Evolutionary conservation across 2,329 filamentous ascomycete genomes (phyloP).

Genomic region (Aspergillus terreus): DNA sequence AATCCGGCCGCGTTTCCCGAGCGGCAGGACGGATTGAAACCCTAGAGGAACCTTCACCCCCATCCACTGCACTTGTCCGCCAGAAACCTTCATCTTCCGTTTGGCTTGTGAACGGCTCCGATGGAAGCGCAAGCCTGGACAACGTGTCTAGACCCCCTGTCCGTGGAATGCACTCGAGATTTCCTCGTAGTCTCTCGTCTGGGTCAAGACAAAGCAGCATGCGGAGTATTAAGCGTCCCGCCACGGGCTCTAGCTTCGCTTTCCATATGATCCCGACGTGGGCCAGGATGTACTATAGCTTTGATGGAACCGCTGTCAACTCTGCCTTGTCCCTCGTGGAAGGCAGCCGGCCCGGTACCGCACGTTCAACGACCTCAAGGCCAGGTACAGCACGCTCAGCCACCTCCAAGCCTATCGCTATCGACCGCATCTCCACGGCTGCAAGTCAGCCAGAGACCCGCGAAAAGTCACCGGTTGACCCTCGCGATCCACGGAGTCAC

Average conservation of each 20-base stretch:
- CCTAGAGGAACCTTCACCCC: conserved; percentile 21
- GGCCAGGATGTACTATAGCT: conserved; percentile 66
- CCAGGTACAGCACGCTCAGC: conserved; percentile 27
- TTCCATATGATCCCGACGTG: conserved; percentile 46
- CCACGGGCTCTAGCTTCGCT: conserved; percentile 45
- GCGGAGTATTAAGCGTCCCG: conserved; percentile 32
- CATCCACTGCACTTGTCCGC: conserved; percentile 20
- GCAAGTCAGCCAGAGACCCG: conserved; percentile 25
- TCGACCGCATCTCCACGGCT: conserved; percentile 28
- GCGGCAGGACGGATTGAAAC: conserved; percentile 17
- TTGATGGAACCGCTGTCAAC: conserved; percentile 54
- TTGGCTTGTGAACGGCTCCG: conserved; percentile 32
- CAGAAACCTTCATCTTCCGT: conserved; percentile 27
- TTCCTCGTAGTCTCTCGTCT: conserved; percentile 42
- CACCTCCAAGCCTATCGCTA: conserved; percentile 28
- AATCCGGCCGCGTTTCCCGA: conserved; percentile 22
- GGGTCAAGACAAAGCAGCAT: conserved; percentile 38
- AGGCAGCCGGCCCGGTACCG: conserved; percentile 25
- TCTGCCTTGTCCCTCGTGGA: conserved; percentile 40
- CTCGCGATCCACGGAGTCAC: conserved; percentile 41
- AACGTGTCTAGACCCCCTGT: conserved; percentile 33
- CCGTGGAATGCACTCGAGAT: conserved; percentile 28
- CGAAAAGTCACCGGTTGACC: conserved; percentile 18
- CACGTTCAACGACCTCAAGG: conserved; percentile 24
- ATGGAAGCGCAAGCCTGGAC: conserved; percentile 34